These are phyloP conservation scores for Mycosphaerella sp. DNA, from an alignment of 2,329 filamentous ascomycete genomes.

Conservation along the genomic window DNA sequence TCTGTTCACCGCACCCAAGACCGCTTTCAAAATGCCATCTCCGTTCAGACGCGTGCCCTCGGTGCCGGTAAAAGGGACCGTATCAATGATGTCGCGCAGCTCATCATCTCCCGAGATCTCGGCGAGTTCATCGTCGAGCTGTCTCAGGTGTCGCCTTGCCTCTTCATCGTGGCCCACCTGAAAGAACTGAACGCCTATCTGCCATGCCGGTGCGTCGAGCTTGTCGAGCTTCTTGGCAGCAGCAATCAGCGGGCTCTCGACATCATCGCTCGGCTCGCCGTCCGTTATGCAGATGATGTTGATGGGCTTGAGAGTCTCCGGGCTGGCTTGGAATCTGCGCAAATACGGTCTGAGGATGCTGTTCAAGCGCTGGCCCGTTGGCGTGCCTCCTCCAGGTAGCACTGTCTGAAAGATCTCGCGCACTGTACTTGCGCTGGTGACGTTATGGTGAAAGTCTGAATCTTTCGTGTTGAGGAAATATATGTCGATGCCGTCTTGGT, in stretches of 20 bases:
- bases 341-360: conserved; percentile 71
- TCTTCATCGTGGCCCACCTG: conserved; percentile 71
- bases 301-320: conserved; percentile 61
- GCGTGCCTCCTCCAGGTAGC: conserved; percentile 60
- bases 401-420: conserved; percentile 64
- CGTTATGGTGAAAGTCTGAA: conserved; percentile 57
- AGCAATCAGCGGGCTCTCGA: conserved; percentile 61
- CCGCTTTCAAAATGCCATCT: conserved; percentile 71
- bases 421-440: conserved; percentile 55
- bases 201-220: conserved; percentile 65
- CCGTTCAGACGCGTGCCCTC: conserved; percentile 54
- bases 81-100: conserved; percentile 86
- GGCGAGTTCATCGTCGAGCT: conserved; percentile 68
- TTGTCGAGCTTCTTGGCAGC: conserved; percentile 65
- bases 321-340: conserved; percentile 45
- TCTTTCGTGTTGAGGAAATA: conserved; percentile 75
- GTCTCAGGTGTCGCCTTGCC: conserved; percentile 59
- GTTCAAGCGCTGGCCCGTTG: conserved; percentile 65
- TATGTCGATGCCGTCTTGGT: conserved; percentile 80
- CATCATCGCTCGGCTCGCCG: conserved; percentile 73
- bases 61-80: conserved; percentile 63
- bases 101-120: conserved; percentile 48
- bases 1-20: conserved; percentile 70
- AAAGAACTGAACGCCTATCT: conserved; percentile 93
- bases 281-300: conserved; percentile 95